Conservation (phyloP, 2,329 filamentous ascomycete species). For the Dothiorella sarmentorum region DNA sequence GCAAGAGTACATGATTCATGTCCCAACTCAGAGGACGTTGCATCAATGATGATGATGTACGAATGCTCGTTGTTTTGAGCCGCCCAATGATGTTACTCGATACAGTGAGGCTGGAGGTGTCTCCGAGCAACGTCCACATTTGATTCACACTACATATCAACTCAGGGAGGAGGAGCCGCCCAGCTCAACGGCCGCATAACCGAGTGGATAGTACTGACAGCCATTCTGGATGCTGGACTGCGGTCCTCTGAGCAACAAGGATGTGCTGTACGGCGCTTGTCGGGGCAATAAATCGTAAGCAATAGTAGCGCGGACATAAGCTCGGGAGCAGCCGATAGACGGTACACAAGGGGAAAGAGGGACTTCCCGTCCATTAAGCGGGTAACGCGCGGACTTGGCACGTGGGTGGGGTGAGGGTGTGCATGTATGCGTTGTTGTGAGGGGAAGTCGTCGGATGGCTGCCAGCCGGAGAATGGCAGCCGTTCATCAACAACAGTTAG, state of each 20-base stretch:
- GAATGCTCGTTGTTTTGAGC: not conserved
- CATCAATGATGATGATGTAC: not conserved
- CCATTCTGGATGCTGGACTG: not conserved
- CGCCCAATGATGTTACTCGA: not conserved
- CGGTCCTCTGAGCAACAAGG: not conserved
- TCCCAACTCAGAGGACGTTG: no score
- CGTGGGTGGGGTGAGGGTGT: not conserved
- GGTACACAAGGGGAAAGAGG: not conserved
- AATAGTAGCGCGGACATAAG: not conserved
- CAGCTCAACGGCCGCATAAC: not conserved
- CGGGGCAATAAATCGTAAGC: not conserved
- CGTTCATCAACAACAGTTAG: not conserved
- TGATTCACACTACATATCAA: not conserved
- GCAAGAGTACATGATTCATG: not conserved
- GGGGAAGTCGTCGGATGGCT: not conserved
- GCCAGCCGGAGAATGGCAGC: not conserved
- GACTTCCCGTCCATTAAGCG: not conserved
- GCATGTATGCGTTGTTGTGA: not conserved
- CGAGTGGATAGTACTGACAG: not conserved
- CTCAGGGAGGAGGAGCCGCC: not conserved
- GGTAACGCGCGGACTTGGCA: conserved; percentile 5
- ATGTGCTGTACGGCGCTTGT: not conserved
- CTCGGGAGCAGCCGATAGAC: conserved; percentile 7
- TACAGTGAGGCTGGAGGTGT: conserved; percentile 9
- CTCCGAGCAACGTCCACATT: conserved; percentile 5